These are phyloP conservation scores for Ramaria sp. DNA, from an alignment of 768 basidiomycete species.

Conservation along the genomic window DNA sequence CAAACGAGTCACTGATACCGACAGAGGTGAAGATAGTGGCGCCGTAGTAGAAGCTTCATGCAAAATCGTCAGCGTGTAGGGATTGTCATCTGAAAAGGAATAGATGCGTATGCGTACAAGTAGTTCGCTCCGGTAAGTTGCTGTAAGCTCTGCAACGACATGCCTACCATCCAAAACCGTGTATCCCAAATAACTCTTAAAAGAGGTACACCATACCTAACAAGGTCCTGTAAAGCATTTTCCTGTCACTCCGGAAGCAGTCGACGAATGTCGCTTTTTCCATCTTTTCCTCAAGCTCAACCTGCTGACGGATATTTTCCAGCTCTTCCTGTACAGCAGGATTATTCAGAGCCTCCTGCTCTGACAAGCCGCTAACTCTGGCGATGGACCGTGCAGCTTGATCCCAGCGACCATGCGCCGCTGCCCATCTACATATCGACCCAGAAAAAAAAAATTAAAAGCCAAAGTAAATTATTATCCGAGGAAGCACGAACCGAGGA, in stretches of 20 bases:
- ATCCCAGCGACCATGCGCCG: slow-evolving; percentile 32
- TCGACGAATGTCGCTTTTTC: slow-evolving; percentile 49
- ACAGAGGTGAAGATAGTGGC: slow-evolving; percentile 60
- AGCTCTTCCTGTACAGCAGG: slow-evolving; percentile 35
- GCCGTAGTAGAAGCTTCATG: slow-evolving; percentile 37
- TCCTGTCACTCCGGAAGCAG: slow-evolving; percentile 46
- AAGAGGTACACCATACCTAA: slow-evolving; percentile 25
- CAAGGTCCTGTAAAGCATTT: slow-evolving; percentile 52
- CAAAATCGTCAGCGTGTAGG: slow-evolving; percentile 7
- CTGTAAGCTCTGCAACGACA: slow-evolving; percentile 58
- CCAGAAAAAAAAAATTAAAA: no score
- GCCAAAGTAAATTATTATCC: no score
- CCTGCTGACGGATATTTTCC: slow-evolving; percentile 42
- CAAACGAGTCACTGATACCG: slow-evolving; percentile 53
- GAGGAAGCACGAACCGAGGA: slow-evolving; percentile 29
- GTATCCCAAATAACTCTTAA: neutral
- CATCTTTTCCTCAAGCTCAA: slow-evolving; percentile 36
- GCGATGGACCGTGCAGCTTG: slow-evolving; percentile 40
- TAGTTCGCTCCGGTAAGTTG: slow-evolving; percentile 66
- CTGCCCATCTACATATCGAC: slow-evolving; percentile 41
- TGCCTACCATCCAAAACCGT: slow-evolving; percentile 23
- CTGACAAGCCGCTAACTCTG: slow-evolving; percentile 36
- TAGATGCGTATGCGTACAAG: slow-evolving; percentile 23
- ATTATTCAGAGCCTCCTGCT: slow-evolving; percentile 27
- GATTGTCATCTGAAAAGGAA: neutral